Evolutionary conservation across 371 early-diverging fungal species (phyloP), one percentile per base, ranked within the genome.

Genomic region (Actinomortierella wolfii): DNA sequence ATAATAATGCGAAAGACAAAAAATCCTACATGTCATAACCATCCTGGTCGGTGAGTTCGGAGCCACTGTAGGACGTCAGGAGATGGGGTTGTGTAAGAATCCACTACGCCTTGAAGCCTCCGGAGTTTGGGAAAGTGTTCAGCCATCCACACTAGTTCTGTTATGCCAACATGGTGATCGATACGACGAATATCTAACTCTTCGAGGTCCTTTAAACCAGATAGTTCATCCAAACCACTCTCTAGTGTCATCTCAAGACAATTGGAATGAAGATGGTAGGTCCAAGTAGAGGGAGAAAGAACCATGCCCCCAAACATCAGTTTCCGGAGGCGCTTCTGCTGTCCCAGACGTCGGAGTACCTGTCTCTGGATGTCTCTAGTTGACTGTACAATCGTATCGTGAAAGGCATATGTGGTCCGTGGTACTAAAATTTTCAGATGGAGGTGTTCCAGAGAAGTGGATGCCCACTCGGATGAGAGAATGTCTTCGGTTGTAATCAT

Each of bases 181-280:
- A 57, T 57, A 28, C 25, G 20, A 23, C 28, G 34, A 0, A 57
- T 48, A 17, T 46, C 48, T 29, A 57, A 23, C n/a, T 47, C 57
- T 4, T 39, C 29, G 17, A 57, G n/a, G 23, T 29, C 9, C 41
- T 8, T 8, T 17, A 57, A n/a, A 4, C 49, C 49, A 6, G n/a
- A 14, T 8, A 57, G 48, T 15, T 24, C 39, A 24, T 57, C 57
- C 40, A 57, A 24, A 14, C 57, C 57, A 23, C 57, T 57, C 57
- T 57, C 57, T 1, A 57, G 25, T 23, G 47, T 57, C 41, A 57
- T 45, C 41, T 47, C 47, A 2, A 57, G 41, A 39, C 57, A 57
- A 11, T 57, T 44, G 8, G 23, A 40, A 8, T 57, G 57, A 24
- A 24, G 34, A 7, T 48, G 48, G 3, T 25, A 29, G 11, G 4